Percentiles rank a stretch among this genome's conserved stretches.
phyloP scores from a whole-genome alignment of 192 early-diverging fungal genomes.

The Coemansia sp. region DNA sequence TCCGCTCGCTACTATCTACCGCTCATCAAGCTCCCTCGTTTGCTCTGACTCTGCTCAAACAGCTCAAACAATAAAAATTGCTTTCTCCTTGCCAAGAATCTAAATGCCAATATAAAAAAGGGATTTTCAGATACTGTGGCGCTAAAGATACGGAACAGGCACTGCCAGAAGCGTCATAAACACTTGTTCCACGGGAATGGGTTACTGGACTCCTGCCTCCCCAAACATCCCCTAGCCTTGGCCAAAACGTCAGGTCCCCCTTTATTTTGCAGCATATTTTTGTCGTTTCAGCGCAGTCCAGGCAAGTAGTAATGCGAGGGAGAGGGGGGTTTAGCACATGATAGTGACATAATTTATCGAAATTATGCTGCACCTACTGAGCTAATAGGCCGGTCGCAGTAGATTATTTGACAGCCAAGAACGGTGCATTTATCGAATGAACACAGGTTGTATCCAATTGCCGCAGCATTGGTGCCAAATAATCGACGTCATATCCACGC shows the following conservation, averaged over 20 bases:
- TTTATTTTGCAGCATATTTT: background rate
- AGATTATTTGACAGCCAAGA: background rate
- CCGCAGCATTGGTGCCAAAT: background rate
- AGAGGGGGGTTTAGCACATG: background rate
- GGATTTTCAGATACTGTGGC: slow-evolving; percentile 1
- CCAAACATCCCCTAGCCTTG: background rate
- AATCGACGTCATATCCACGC: background rate
- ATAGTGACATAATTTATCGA: background rate
- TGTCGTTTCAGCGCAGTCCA: background rate
- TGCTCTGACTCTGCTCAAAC: background rate
- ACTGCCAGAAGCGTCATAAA: background rate
- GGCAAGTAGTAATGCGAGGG: background rate
- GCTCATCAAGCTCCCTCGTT: too few relatives aligned
- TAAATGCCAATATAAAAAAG: background rate
- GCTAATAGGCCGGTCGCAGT: background rate
- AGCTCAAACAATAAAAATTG: background rate
- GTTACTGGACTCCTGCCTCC: background rate
- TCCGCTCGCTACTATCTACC: background rate
- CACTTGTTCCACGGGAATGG: background rate
- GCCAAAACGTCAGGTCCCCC: background rate
- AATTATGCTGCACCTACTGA: background rate
- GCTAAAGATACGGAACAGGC: background rate
- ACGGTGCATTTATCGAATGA: background rate
- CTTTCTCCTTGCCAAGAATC: background rate
- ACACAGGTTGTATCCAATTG: background rate